These are phyloP conservation scores for Rhizopus arrhizus DNA, from an alignment of 371 early-diverging fungal genomes.

Conservation along the genomic window DNA sequence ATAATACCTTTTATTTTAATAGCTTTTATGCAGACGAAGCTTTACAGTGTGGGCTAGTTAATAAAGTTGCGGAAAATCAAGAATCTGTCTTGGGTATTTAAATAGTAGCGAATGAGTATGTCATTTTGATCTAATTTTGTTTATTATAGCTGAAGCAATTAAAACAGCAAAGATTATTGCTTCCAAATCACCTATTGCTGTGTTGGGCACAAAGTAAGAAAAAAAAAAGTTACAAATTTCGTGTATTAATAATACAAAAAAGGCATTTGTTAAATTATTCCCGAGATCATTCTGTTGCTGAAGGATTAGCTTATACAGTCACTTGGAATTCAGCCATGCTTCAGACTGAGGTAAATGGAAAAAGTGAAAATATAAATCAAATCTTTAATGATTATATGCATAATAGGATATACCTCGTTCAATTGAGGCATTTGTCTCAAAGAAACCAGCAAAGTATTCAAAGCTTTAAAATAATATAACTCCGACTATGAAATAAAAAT, in stretches of 20 bases:
- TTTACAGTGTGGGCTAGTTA: constrained; percentile 75
- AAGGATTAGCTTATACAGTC: constrained; percentile 85
- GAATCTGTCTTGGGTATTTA: constrained; percentile 47
- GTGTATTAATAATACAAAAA: not conserved
- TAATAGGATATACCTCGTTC: constrained; percentile 61
- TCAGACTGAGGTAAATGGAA: constrained; percentile 61
- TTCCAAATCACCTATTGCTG: constrained; percentile 88
- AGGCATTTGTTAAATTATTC: constrained; percentile 83
- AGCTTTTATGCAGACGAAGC: constrained; percentile 81
- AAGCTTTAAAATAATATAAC: constrained; percentile 46
- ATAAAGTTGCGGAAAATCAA: constrained; percentile 61
- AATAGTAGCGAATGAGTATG: not conserved
- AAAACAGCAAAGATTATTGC: constrained; percentile 81
- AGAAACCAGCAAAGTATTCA: constrained; percentile 59
- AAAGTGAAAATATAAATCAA: not conserved
- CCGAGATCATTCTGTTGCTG: constrained; percentile 87
- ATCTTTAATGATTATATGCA: no score
- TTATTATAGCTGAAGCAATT: constrained; percentile 58
- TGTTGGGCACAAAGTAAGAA: constrained; percentile 81
- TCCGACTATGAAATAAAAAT: not conserved
- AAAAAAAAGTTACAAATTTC: not conserved
- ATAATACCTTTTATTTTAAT: not conserved
- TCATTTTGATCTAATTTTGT: not conserved
- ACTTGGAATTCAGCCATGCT: constrained; percentile 88
- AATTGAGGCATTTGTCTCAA: constrained; percentile 57